Evolutionary conservation across 345 rosid genomes (phyloP), one percentile per base, ranked within the genome.

Genomic region (Syzygium aqueum): DNA sequence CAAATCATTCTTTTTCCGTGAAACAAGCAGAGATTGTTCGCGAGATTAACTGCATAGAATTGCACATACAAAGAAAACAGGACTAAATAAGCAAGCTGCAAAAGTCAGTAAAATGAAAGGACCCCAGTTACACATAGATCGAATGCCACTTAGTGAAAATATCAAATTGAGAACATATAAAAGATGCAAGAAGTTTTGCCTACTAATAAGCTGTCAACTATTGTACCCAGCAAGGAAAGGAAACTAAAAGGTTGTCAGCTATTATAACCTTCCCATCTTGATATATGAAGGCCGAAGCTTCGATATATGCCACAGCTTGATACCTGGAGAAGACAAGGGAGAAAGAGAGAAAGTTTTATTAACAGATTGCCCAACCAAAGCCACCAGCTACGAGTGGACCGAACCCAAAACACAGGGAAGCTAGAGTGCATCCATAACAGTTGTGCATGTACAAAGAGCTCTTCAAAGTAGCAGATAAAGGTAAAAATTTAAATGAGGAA

Each of bases 281-380:
- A 92, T 98, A 96, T 51, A 98, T 98, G 86, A 92, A 93, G 87
- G 99, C 99, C 37, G 97, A 93, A 80, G 98, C 99, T 93, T 96
- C 99, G 33, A 96, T 96, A 90, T 94, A 96, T 27, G 99, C 99
- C 84, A 95, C 98, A 50, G 99, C 99, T 90, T 95, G 98, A 90
- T 96, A 98, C 93, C 99, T 98, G 91, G 88, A 87, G 49, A 73
- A 73, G 25, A 73, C 80, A 73, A 61, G 25, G 49, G 43, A 67
- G 25, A 33, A 17, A 73, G 46, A 67, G 43, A 67, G 33, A 63
- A 16, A 10, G 80, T 33, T 3, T 67, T 67, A 67, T 33, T 33
- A 67, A 67, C 80, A 67, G 80, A 67, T 67, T 33, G 78, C 23
- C 78, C 33, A 67, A 33, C 80, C 80, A 67, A 67, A 67, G 80